These are phyloP conservation scores for Beauveria brongniartii DNA, from an alignment of 2,329 filamentous ascomycete genomes.

Conservation along the genomic window DNA sequence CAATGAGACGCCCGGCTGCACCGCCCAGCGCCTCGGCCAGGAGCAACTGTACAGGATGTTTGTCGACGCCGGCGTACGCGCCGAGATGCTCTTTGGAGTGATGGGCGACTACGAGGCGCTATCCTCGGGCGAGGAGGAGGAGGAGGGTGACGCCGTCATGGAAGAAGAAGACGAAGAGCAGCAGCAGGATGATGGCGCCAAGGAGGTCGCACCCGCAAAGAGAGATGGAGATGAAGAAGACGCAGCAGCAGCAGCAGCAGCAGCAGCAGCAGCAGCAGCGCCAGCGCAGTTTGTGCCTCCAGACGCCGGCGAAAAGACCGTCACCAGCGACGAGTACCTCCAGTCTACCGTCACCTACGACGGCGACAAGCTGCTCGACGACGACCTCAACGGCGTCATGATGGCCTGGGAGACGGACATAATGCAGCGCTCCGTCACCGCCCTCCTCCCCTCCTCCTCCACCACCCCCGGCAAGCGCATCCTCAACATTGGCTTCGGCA, in stretches of 20 bases:
- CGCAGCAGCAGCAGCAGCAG: conserved; percentile 5
- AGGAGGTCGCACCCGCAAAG: background rate
- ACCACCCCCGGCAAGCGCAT: conserved; percentile 50
- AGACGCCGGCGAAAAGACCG: conserved; percentile 32
- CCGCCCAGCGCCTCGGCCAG: conserved; percentile 64
- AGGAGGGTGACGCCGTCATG: conserved; percentile 38
- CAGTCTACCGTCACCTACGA: conserved; percentile 57
- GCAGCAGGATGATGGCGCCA: conserved; percentile 15
- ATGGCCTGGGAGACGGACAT: conserved; percentile 89
- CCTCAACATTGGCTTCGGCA: conserved; percentile 82
- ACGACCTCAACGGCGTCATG: conserved; percentile 78
- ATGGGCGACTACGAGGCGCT: conserved; percentile 76
- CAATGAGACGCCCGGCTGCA: conserved; percentile 84
- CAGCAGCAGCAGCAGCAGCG: conserved; percentile 6
- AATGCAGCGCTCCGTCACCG: conserved; percentile 69
- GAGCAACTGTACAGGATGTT: conserved; percentile 69
- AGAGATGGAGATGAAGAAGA: background rate
- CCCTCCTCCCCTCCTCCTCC: conserved; percentile 44
- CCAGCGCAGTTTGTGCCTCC: conserved; percentile 25
- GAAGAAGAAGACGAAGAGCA: conserved; percentile 26
- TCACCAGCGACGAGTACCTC: conserved; percentile 62
- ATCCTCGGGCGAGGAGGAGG: conserved; percentile 47
- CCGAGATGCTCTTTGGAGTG: conserved; percentile 76
- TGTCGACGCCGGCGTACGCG: conserved; percentile 83
- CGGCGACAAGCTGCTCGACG: conserved; percentile 61